Evolutionary conservation across 2,329 filamentous ascomycete genomes (phyloP).

Genomic region (Xylaria polymorpha): DNA sequence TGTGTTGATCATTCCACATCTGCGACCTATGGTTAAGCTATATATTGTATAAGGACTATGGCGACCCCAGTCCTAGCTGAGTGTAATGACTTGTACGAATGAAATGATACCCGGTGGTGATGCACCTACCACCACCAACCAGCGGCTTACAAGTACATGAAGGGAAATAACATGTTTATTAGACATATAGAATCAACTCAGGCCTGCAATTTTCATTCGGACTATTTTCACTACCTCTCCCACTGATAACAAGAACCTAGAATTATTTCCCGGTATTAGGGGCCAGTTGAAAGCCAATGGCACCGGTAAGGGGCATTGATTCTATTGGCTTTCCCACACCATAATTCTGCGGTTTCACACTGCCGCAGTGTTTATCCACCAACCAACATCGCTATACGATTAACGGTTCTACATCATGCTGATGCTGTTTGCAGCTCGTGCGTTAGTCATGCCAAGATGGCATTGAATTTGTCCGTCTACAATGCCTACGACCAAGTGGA

Average conservation of each 20-base stretch:
- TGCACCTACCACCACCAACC: background rate
- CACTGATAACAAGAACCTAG: background rate
- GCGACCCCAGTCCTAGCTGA: background rate
- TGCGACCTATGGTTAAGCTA: background rate
- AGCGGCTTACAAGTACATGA: background rate
- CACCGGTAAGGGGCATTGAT: background rate
- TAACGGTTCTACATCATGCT: background rate
- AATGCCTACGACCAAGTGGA: background rate
- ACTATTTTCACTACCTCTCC: background rate
- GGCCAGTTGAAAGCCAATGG: slow-evolving; percentile 1
- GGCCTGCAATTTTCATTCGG: background rate
- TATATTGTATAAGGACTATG: slow-evolving; percentile 18
- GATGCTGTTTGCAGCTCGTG: background rate
- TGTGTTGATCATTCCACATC: background rate
- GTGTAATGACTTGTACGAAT: slow-evolving; percentile 15
- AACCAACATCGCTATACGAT: slow-evolving; percentile 26
- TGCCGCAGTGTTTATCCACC: slow-evolving; percentile 35
- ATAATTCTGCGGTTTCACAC: background rate
- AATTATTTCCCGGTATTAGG: background rate
- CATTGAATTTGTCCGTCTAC: slow-evolving; percentile 34
- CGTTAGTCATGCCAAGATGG: slow-evolving; percentile 28
- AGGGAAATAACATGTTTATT: background rate
- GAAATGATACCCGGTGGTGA: slow-evolving; percentile 27
- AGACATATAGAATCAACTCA: background rate
- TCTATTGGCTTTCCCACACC: background rate